Percentiles rank a stretch among this genome's conserved stretches.
phyloP scores from a whole-genome alignment of 345 rosid species.

The Combretum micranthum region DNA sequence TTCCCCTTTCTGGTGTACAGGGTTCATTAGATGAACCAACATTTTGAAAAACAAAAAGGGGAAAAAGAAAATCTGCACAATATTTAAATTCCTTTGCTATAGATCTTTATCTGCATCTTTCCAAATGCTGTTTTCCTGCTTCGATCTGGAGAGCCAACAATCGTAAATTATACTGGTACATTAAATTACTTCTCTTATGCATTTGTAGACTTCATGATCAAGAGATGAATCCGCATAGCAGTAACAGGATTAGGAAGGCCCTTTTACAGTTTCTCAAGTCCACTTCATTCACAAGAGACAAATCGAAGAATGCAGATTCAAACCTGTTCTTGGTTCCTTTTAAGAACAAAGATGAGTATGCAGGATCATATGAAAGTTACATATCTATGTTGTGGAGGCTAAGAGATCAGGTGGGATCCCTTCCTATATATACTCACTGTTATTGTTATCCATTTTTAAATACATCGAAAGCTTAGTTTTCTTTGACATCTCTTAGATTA shows the following conservation, averaged over 20 bases:
- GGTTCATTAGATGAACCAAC: too few relatives aligned
- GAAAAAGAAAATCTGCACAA: too few relatives aligned
- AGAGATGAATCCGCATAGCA: slow-evolving; percentile 29
- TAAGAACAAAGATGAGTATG: slow-evolving; percentile 38
- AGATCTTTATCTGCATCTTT: too few relatives aligned
- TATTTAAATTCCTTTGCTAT: too few relatives aligned
- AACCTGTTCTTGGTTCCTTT: slow-evolving; percentile 44
- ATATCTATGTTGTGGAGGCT: slow-evolving; percentile 38
- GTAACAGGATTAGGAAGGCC: slow-evolving; percentile 32
- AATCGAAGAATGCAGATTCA: slow-evolving; percentile 21
- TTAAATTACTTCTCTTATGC: slow-evolving; percentile 1
- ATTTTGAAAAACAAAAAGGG: too few relatives aligned
- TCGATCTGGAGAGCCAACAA: background rate
- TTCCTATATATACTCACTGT: background rate
- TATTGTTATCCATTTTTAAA: background rate
- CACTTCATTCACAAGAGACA: slow-evolving; percentile 45
- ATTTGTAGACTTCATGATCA: slow-evolving; percentile 52
- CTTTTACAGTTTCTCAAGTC: slow-evolving; percentile 38
- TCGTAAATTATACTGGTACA: too few relatives aligned
- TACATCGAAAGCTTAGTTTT: too few relatives aligned
- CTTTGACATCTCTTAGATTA: too few relatives aligned
- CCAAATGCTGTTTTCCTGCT: background rate
- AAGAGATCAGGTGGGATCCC: slow-evolving; percentile 48
- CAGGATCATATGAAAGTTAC: slow-evolving; percentile 45
- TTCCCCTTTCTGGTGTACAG: too few relatives aligned